Conservation (phyloP, 495 filamentous ascomycete genomes). For the Thermochaetoides thermophila region DNA sequence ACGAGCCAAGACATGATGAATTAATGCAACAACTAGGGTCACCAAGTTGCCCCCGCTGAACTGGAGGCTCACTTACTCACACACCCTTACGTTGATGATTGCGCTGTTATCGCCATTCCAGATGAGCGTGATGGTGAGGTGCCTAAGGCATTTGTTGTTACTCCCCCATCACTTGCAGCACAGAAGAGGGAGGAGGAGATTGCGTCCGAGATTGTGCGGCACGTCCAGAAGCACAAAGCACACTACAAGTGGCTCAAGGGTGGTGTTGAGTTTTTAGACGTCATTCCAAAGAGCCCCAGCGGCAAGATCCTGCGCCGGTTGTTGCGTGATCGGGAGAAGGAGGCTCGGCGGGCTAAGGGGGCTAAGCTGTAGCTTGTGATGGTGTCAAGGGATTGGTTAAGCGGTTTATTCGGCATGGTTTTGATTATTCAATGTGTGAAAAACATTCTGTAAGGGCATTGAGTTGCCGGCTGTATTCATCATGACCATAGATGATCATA, state of each 20-base stretch:
- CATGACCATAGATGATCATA: no score
- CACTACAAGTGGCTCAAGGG: constrained; percentile 83
- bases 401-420: not conserved
- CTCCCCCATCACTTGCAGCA: constrained; percentile 45
- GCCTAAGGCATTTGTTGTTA: constrained; percentile 80
- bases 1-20: not conserved
- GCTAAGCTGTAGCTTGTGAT: constrained; percentile 26
- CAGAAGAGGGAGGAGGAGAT: constrained; percentile 31
- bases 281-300: constrained; percentile 77
- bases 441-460: no score
- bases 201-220: constrained; percentile 49
- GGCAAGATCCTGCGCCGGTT: constrained; percentile 81
- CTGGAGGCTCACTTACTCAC: constrained; percentile 78
- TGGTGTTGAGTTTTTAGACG: constrained; percentile 60
- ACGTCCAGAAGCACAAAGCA: constrained; percentile 73
- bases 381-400: not conserved
- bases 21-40: constrained; percentile 36
- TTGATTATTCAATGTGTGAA: not conserved
- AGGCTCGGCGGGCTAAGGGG: constrained; percentile 46
- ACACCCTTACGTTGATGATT: constrained; percentile 68
- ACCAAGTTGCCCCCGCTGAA: constrained; percentile 86
- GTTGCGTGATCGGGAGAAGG: constrained; percentile 67
- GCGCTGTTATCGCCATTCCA: constrained; percentile 67
- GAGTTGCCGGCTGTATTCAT: no score
- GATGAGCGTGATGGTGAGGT: constrained; percentile 66